A percentile compares a stretch with the other conserved stretches of the same genome.
Evolutionary conservation across 2,329 filamentous ascomycete genomes (phyloP).

Genomic region (Colletotrichum musicola): DNA sequence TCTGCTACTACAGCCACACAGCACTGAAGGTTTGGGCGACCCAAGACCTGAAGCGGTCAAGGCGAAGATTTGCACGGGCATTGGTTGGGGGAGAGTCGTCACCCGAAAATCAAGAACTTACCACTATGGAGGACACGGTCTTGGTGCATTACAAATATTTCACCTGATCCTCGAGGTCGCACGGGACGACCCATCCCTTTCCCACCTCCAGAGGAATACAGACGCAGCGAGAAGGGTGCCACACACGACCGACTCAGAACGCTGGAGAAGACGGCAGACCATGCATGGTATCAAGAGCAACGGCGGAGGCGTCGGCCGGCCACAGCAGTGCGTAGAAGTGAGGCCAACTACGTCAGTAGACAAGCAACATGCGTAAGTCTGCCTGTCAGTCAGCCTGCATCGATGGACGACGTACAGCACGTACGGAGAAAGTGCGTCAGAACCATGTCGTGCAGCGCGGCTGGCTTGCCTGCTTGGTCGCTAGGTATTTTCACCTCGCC

Average conservation of each 20-base stretch:
- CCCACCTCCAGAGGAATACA: neutral
- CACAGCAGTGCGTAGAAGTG: conserved; percentile 8
- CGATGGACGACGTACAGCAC: conserved; percentile 18
- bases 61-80: conserved; percentile 35
- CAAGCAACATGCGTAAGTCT: conserved; percentile 9
- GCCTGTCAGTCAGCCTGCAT: conserved; percentile 31
- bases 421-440: conserved; percentile 23
- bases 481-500: neutral
- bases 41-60: conserved; percentile 35
- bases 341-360: conserved; percentile 33
- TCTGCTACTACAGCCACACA: conserved; percentile 23
- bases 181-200: conserved; percentile 19
- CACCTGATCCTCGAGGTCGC: conserved; percentile 7
- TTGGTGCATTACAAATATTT: conserved; percentile 18
- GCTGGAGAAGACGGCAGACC: neutral
- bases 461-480: conserved; percentile 21
- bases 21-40: conserved; percentile 30
- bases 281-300: neutral
- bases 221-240: conserved; percentile 1
- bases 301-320: conserved; percentile 6
- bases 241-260: conserved; percentile 11
- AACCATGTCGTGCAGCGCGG: conserved; percentile 34
- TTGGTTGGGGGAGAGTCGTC: conserved; percentile 6
- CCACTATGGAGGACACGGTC: neutral
- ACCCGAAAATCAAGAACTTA: neutral